A percentile compares a stretch with the other conserved stretches of the same genome.
Evolutionary conservation across 345 rosid genomes (phyloP).

Genomic region (Garcia nutans): DNA sequence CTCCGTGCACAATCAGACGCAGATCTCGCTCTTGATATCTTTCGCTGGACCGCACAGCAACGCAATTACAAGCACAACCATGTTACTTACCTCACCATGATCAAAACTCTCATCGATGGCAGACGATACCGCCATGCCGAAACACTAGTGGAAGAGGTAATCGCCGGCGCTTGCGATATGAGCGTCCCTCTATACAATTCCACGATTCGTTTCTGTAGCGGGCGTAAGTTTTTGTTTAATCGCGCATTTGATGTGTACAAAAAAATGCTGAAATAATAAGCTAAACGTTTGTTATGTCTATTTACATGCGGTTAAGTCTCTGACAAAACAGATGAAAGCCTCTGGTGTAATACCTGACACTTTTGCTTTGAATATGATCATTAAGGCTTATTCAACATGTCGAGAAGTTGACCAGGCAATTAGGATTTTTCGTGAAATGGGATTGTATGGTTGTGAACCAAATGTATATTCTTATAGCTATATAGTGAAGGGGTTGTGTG

Average conservation of each 20-base stretch:
- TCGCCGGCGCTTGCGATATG: constrained; percentile 79
- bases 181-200: constrained; percentile 68
- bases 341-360: constrained; percentile 78
- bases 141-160: constrained; percentile 70
- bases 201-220: constrained; percentile 70
- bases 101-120: constrained; percentile 58
- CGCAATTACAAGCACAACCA: constrained; percentile 70
- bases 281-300: constrained; percentile 71
- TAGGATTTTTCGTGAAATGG: constrained; percentile 69
- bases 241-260: constrained; percentile 81
- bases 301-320: constrained; percentile 70
- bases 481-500: constrained; percentile 71
- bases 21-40: constrained; percentile 81
- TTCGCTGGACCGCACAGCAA: constrained; percentile 87
- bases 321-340: constrained; percentile 84
- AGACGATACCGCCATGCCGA: constrained; percentile 68
- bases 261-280: constrained; percentile 68
- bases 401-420: constrained; percentile 71
- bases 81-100: constrained; percentile 58
- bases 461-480: constrained; percentile 64
- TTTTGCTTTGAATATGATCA: constrained; percentile 75
- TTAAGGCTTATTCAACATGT: constrained; percentile 72
- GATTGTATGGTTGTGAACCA: constrained; percentile 76
- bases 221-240: constrained; percentile 68
- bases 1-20: constrained; percentile 76